Evolutionary conservation across 345 rosid species (phyloP).

Genomic region (Boechera stricta): DNA sequence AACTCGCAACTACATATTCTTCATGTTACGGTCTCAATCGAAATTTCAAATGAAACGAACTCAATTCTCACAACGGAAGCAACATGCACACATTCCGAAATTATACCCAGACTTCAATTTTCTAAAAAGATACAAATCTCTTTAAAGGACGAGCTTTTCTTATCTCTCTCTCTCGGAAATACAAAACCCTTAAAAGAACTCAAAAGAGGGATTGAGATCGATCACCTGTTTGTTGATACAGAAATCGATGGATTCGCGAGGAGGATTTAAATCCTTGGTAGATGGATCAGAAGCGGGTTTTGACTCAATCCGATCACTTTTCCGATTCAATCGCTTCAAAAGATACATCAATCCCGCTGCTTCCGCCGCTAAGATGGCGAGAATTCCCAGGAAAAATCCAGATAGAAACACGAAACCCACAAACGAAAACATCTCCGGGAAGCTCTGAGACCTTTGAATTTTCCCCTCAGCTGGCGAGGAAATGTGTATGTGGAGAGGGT

Average conservation of each 20-base stretch:
- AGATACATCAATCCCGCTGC: slow-evolving; percentile 48
- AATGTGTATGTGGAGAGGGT: slow-evolving; percentile 29
- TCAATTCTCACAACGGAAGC: slow-evolving; percentile 13
- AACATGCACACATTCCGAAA: slow-evolving; percentile 34
- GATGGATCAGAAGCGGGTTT: slow-evolving; percentile 24
- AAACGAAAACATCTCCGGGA: slow-evolving; percentile 41
- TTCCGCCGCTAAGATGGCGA: slow-evolving; percentile 48
- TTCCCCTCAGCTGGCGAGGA: neutral
- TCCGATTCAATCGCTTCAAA: slow-evolving; percentile 51
- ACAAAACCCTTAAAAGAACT: neutral
- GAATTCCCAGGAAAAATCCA: slow-evolving; percentile 56
- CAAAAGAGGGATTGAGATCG: slow-evolving; percentile 2
- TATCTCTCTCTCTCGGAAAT: neutral
- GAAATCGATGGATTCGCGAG: slow-evolving; percentile 51
- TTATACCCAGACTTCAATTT: neutral
- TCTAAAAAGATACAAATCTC: neutral
- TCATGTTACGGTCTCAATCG: neutral
- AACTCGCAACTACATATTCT: neutral
- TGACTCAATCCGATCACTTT: slow-evolving; percentile 39
- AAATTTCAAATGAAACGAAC: slow-evolving; percentile 17
- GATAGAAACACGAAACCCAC: slow-evolving; percentile 42
- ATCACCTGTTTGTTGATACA: slow-evolving; percentile 56
- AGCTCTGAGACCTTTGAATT: neutral
- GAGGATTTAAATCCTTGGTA: slow-evolving; percentile 41
- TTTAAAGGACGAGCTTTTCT: neutral